Evolutionary conservation across 805 yeast genomes (phyloP).

Genomic region (Metschnikowia vanudenii): DNA sequence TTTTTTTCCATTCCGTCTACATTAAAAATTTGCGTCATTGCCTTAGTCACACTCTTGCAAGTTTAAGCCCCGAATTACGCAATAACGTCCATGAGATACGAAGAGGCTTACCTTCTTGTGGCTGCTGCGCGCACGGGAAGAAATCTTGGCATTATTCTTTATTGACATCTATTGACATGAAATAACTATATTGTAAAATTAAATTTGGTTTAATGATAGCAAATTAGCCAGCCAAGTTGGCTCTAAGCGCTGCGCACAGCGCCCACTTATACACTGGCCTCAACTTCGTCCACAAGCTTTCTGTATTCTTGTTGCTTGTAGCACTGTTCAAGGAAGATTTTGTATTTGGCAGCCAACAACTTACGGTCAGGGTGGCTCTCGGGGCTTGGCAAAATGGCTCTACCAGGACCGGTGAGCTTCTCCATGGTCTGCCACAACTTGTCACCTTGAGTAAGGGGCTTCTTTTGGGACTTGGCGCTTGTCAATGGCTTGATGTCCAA

Average conservation of each 20-base stretch:
- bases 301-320: constrained; percentile 77
- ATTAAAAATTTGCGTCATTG: too few relatives aligned
- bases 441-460: constrained; percentile 43
- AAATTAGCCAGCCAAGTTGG: too few relatives aligned
- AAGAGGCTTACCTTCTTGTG: too few relatives aligned
- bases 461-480: constrained; percentile 21
- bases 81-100: too few relatives aligned
- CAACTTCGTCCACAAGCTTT: constrained; percentile 56
- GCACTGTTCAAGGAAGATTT: constrained; percentile 85
- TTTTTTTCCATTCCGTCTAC: too few relatives aligned
- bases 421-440: constrained; percentile 86
- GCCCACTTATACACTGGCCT: constrained; percentile 15
- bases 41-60: too few relatives aligned
- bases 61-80: too few relatives aligned
- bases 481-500: constrained; percentile 40
- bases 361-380: constrained; percentile 60
- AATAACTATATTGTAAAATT: too few relatives aligned
- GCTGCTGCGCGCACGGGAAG: not conserved
- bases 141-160: too few relatives aligned
- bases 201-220: too few relatives aligned
- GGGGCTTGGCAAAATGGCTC: constrained; percentile 67
- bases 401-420: constrained; percentile 78
- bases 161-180: too few relatives aligned
- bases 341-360: constrained; percentile 75
- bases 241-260: not conserved